Evolutionary conservation across 169 alveolate species (phyloP).

Genomic region (Cystoisospora suis): DNA sequence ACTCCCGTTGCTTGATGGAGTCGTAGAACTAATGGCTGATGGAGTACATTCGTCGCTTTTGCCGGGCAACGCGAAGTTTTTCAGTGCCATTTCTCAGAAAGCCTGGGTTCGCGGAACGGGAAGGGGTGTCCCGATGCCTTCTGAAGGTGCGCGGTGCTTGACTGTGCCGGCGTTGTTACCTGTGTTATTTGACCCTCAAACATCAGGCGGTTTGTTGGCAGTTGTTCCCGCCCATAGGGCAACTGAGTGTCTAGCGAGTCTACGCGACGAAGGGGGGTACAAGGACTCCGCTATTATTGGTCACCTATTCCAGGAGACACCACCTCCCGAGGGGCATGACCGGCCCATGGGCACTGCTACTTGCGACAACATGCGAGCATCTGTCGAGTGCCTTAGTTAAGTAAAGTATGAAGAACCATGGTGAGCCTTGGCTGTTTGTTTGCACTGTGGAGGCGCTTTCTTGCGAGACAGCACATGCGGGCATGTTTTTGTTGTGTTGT

Average conservation of each 20-base stretch:
- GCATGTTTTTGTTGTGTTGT: too few species aligned
- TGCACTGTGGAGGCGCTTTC: too few species aligned
- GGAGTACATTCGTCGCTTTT: slow-evolving; percentile 36
- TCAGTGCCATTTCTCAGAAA: slow-evolving; percentile 24
- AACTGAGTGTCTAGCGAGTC: slow-evolving; percentile 33
- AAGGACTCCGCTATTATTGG: neutral
- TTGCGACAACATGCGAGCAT: neutral
- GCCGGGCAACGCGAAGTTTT: slow-evolving; percentile 18
- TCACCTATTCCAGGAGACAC: neutral
- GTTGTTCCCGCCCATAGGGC: slow-evolving; percentile 47
- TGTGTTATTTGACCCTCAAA: slow-evolving; percentile 64
- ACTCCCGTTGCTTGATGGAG: slow-evolving; percentile 41
- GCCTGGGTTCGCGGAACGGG: neutral
- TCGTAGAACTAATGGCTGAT: slow-evolving; percentile 10
- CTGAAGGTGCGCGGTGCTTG: neutral
- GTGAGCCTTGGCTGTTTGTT: too few species aligned
- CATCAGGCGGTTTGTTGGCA: slow-evolving; percentile 62
- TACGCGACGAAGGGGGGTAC: slow-evolving; percentile 31
- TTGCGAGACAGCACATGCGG: too few species aligned
- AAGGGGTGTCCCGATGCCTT: neutral
- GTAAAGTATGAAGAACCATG: too few species aligned
- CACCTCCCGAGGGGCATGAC: neutral
- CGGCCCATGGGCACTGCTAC: neutral
- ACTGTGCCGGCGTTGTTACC: slow-evolving; percentile 39
- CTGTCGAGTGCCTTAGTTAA: neutral